Base-by-base conservation (phyloP, 1,284 basidiomycete genomes). In the Rhodotorula sp. region DNA sequence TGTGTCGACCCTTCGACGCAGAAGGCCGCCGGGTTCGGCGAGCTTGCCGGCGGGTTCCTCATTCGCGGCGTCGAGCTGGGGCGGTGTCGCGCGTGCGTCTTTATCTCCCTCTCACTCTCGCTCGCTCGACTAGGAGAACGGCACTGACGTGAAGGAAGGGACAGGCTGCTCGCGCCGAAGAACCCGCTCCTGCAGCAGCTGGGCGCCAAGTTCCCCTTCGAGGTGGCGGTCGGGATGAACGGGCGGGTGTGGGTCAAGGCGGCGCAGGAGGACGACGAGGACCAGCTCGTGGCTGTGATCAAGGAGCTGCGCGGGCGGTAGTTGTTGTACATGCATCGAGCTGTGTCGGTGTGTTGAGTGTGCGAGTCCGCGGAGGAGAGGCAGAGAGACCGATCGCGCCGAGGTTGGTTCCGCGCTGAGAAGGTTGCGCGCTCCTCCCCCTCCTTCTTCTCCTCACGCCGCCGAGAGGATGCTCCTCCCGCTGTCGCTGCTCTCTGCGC, bases 1-100 rank as follows among this genome's bases (percentile, higher is more conserved):
- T 94, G 91, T 80, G 91, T 92, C 78, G 90, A 93, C 79, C 90
- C 90, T 7, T 89, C 92, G 76, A 91, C 90, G 41, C 88, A 86
- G 76, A 94, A 93, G 81, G 83, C 91, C 0, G 89, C 90, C 73
- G 92, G 90, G 0, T 93, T 90, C 76, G 92, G 91, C 3, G 91
- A 92, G 77, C 85, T 94, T 36, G 90, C 89, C 71, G 89, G 88
- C 17, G 91, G 91, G 2, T 91, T 92, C 77, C 78, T 92, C 41
- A 57, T 80, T 22, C 69, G 79, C 0, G 64, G 73, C 62, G 85
- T 88, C 25, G 86, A 86, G 68, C 81, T 93, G 59, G 87, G 87
- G 72, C 89, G 91, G 86, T 90, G 88, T 82, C 86, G 91, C 81
- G 83, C 87, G 91, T 92, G 77, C 80, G 88, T 85, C n/a, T 29